Base-by-base conservation (phyloP, 1,139 yeast genomes). In the Protomyces gravidus region DNA sequence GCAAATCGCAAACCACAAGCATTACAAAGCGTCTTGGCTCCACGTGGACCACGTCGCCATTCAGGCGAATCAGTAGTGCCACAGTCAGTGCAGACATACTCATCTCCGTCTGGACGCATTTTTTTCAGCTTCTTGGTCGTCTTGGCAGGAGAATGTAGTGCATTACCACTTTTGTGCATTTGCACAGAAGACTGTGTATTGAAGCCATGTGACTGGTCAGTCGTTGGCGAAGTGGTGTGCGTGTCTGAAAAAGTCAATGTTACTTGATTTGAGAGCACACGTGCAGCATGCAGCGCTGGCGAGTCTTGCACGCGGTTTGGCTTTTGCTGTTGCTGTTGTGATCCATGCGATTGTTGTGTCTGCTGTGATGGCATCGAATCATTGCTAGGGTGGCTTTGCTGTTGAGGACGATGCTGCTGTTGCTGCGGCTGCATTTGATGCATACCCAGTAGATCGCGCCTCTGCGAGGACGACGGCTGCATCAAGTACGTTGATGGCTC, bases 61-160 rank as follows among this genome's bases (percentile, higher is more conserved):
- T 82, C 86, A 3, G 86, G 86, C 3, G 85, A 80, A 66, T 81
- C 84, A 2, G 81, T 79, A 26, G 83, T 80, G n/a, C 84, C 85
- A 68, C 87, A 82, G 63, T 75, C 77, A 15, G 67, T 60, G 62
- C 75, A 72, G 30, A 62, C 58, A 60, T 61, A 60, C 28, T 28
- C 26, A 25, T 48, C 63, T 33, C 50, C 59, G 7, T 63, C 60
- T 39, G 47, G 25, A 32, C 58, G 51, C 5, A 50, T 25, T 51
- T 63, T 63, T 52, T 61, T 50, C 21, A 15, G 19, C 17, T 36
- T 36, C 9, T 36, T 36, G 42, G 42, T 13, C 11, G 36, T 13
- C 2, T 30, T 30, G 36, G 36, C 9, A 30, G 11, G 36, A 13
- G 36, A 13, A n/a, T n/a, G n/a, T n/a, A n/a, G n/a, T n/a, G n/a